Evolutionary conservation across 208 protist genomes (phyloP), one percentile per base, ranked within the genome.

Genomic region (Crithidia brevicula): DNA sequence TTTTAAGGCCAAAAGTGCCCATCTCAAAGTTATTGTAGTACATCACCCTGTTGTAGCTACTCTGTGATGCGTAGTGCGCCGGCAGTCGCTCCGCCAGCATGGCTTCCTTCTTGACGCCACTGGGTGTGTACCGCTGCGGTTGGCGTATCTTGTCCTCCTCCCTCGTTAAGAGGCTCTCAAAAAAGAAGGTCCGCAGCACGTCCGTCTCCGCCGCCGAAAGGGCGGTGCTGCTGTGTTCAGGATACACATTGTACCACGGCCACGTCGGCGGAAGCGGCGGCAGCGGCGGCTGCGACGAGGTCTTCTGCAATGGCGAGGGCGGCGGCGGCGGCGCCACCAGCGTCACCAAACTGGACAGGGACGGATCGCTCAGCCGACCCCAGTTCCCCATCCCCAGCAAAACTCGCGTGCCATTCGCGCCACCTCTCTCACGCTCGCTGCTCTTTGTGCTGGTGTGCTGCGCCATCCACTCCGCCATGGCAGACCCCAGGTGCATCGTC

Each of bases 1-100:
- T 33, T 36, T 67, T 67, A 3, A 56, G 49, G 13, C 49, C 61
- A 22, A 67, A 67, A 3, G 61, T 57, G 36, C 61, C 61, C 9
- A 67, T 30, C 36, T 67, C 61, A n/a, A 67, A 67, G 49, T 67
- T 67, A 49, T 67, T 67, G 25, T 33, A 56, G 61, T 67, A 67
- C 61, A 57, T 49, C 10, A 33, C 0, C 3, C 28, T 18, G 16
- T 57, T 67, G 61, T 58, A 67, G 3, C 4, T 16, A 5, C 16
- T 0, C 43, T 5, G 25, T 1, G 4, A 3, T 11, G 43, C 40
- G 28, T 25, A 36, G 20, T 1, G 3, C 2, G 43, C 3, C 10
- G 40, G 43, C 20, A 64, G 58, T 2, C 3, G 43, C 28, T 27
- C 11, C 4, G 0, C 2, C 28, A 38, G 36, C 57, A 43, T 27